These are phyloP conservation scores for Wallacemonas sp. DNA, from an alignment of 208 protist genomes.

Conservation along the genomic window DNA sequence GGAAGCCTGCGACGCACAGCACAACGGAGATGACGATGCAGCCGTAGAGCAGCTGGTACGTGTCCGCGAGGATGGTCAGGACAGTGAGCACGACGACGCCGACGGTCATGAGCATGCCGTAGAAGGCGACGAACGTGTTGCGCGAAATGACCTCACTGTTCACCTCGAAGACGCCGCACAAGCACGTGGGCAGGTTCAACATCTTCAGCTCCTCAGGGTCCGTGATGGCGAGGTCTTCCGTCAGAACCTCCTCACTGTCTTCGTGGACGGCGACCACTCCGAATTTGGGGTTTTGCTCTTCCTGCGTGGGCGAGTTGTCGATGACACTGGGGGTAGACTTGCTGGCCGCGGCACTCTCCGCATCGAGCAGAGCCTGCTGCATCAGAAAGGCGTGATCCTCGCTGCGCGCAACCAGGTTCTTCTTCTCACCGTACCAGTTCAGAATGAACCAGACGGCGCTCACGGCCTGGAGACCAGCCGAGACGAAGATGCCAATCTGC, in stretches of 20 bases:
- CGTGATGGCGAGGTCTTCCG: not conserved
- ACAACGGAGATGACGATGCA: slow-evolving; percentile 27
- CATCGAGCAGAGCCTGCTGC: too few species aligned
- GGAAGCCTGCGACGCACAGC: slow-evolving; percentile 31
- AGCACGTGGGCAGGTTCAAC: slow-evolving; percentile 6
- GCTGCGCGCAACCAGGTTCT: slow-evolving; percentile 12
- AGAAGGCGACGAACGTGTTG: slow-evolving; percentile 22
- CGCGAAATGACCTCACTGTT: slow-evolving; percentile 24
- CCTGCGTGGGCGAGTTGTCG: not conserved
- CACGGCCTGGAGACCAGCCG: slow-evolving; percentile 18
- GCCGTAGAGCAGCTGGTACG: slow-evolving; percentile 27
- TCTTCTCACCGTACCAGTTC: slow-evolving; percentile 38
- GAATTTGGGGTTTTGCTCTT: not conserved
- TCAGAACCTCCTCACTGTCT: slow-evolving; percentile 4
- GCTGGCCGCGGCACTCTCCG: too few species aligned
- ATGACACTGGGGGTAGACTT: not conserved
- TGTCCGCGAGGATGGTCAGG: slow-evolving; percentile 26
- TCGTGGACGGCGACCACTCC: not conserved
- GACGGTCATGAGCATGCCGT: slow-evolving; percentile 32
- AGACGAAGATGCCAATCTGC: slow-evolving; percentile 25
- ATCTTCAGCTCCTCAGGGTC: not conserved
- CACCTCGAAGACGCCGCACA: slow-evolving; percentile 15
- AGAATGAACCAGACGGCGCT: slow-evolving; percentile 17
- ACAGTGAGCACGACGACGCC: slow-evolving; percentile 26
- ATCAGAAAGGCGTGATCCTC: slow-evolving; percentile 12